phyloP scores from a whole-genome alignment of 139 green algal genomes.

The Nannochloris sp. region DNA sequence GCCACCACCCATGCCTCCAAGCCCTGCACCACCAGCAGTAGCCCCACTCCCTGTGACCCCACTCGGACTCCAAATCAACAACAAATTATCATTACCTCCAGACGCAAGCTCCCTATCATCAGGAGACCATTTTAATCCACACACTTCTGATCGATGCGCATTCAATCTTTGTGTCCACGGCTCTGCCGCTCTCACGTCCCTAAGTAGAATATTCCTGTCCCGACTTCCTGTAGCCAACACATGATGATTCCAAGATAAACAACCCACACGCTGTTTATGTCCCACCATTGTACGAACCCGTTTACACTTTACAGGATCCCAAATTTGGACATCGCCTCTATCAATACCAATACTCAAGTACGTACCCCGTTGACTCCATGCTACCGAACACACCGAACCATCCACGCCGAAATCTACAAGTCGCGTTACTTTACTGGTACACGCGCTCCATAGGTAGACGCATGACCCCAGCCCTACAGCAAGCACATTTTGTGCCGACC shows the following conservation, averaged over 20 bases:
- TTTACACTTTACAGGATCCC: conserved; percentile 65
- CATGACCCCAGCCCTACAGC: conserved; percentile 85
- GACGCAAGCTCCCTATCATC: conserved; percentile 75
- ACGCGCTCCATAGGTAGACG: conserved; percentile 95
- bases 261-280: conserved; percentile 71
- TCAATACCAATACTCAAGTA: conserved; percentile 85
- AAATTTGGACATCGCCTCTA: conserved; percentile 76
- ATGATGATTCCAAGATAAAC: conserved; percentile 79
- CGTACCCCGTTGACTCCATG: conserved; percentile 79
- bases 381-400: conserved; percentile 79
- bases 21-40: too few species aligned
- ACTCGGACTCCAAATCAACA: conserved; percentile 58
- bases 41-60: too few species aligned
- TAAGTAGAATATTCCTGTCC: conserved; percentile 82
- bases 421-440: conserved; percentile 69
- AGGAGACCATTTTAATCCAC: conserved; percentile 73
- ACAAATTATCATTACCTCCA: conserved; percentile 83
- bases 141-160: conserved; percentile 85
- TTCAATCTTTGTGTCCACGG: conserved; percentile 53
- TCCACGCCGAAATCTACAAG: conserved; percentile 23
- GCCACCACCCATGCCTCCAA: too few species aligned
- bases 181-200: conserved; percentile 78
- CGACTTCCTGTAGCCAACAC: conserved; percentile 78
- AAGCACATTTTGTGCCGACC: conserved; percentile 85
- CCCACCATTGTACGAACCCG: conserved; percentile 70